phyloP scores from a whole-genome alignment of 148 eudicot genomes.

The Fagopyrum homotropicum region DNA sequence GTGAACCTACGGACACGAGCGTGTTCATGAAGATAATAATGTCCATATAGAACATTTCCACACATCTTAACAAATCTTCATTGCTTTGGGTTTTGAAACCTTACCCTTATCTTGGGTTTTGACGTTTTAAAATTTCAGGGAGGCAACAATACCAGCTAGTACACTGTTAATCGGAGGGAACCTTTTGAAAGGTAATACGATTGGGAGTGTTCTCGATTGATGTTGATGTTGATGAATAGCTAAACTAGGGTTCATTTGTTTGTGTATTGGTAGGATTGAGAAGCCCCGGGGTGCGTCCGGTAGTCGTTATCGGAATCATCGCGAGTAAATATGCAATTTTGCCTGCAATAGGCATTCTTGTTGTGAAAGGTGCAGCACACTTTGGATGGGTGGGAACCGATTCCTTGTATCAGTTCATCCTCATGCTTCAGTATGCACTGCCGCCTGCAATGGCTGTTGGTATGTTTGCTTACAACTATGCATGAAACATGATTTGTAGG shows the following conservation, averaged over 20 bases:
- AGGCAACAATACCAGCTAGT: neutral
- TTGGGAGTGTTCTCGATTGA: no score
- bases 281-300: neutral
- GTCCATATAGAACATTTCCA: no score
- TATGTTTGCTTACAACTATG: neutral
- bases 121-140: neutral
- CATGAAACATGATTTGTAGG: neutral
- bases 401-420: conserved; percentile 42
- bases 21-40: no score
- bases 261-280: neutral
- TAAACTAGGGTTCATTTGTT: no score
- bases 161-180: neutral
- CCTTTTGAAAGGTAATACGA: neutral
- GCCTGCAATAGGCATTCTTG: neutral
- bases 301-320: neutral
- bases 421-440: conserved; percentile 53
- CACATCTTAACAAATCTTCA: no score
- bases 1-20: no score
- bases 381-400: conserved; percentile 9
- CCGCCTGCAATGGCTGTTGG: conserved; percentile 57
- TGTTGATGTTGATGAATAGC: no score
- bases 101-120: no score
- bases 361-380: neutral
- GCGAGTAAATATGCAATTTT: neutral
- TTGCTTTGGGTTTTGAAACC: no score